Conservation (phyloP, 2,329 filamentous ascomycete genomes). For the Trichophyton simii region DNA sequence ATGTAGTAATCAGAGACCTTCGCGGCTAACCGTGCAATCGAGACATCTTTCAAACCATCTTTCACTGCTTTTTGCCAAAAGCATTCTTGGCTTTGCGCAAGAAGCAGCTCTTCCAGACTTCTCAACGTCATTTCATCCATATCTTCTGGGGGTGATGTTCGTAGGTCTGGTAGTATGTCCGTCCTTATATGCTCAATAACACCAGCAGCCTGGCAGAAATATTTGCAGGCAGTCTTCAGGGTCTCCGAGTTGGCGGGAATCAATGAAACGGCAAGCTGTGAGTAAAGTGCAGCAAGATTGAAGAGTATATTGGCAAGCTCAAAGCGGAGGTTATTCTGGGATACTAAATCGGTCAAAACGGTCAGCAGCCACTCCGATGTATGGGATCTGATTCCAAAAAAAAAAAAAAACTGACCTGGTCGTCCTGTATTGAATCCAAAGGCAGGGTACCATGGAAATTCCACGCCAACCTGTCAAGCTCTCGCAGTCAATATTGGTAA, state of each 20-base stretch:
- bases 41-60: conserved; percentile 81
- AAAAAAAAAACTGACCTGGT: conserved; percentile 35
- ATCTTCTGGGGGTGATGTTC: conserved; percentile 76
- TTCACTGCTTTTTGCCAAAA: conserved; percentile 97
- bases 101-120: conserved; percentile 66
- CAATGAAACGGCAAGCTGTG: conserved; percentile 71
- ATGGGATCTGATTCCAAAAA: conserved; percentile 2
- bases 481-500: conserved; percentile 4
- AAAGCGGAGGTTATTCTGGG: conserved; percentile 57
- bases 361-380: background rate
- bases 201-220: conserved; percentile 78
- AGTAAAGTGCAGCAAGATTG: conserved; percentile 88
- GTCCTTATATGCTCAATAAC: conserved; percentile 67
- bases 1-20: conserved; percentile 86
- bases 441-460: conserved; percentile 93
- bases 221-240: conserved; percentile 75
- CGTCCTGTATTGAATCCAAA: conserved; percentile 77
- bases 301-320: conserved; percentile 87
- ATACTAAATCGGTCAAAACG: conserved; percentile 25
- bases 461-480: conserved; percentile 61
- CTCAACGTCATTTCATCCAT: conserved; percentile 86
- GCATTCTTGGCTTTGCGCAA: conserved; percentile 92
- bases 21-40: conserved; percentile 81
- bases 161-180: conserved; percentile 67
- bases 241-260: conserved; percentile 70